Percentiles rank a stretch among this genome's conserved stretches.
Evolutionary conservation across 1,284 basidiomycete species (phyloP).

Genomic region (Lentinula novae-zelandiae): DNA sequence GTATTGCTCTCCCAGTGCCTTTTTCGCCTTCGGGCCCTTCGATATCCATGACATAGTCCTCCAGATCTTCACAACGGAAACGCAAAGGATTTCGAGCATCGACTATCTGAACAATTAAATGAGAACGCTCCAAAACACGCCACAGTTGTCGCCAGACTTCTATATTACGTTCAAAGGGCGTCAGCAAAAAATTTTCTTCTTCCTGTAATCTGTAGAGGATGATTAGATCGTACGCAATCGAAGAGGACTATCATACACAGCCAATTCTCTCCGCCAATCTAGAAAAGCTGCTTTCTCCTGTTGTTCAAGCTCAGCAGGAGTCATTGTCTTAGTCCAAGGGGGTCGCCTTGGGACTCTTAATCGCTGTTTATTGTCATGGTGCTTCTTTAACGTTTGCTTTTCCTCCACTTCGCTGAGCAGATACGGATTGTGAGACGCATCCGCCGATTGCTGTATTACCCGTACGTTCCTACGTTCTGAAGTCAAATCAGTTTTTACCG

Average conservation of each 20-base stretch:
- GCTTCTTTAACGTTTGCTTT: slow-evolving; percentile 66
- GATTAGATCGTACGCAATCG: slow-evolving; percentile 6
- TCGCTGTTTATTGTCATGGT: slow-evolving; percentile 67
- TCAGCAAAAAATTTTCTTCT: slow-evolving; percentile 76
- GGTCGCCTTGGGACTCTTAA: slow-evolving; percentile 85
- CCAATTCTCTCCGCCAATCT: slow-evolving; percentile 89
- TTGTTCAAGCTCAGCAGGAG: slow-evolving; percentile 73
- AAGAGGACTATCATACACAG: slow-evolving; percentile 51
- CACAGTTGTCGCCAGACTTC: slow-evolving; percentile 97
- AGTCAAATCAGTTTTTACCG: slow-evolving; percentile 11
- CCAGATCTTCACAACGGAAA: slow-evolving; percentile 92
- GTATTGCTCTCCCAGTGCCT: slow-evolving; percentile 69
- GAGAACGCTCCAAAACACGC: slow-evolving; percentile 92
- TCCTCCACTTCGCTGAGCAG: slow-evolving; percentile 86
- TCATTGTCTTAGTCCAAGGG: slow-evolving; percentile 80
- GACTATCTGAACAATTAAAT: slow-evolving; percentile 93
- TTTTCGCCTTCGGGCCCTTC: slow-evolving; percentile 75
- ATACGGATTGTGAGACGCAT: slow-evolving; percentile 77
- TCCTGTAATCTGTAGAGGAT: slow-evolving; percentile 64
- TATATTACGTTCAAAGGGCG: slow-evolving; percentile 93
- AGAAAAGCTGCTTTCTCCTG: slow-evolving; percentile 88
- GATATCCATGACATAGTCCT: slow-evolving; percentile 79
- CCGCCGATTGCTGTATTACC: slow-evolving; percentile 72
- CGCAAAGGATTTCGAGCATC: slow-evolving; percentile 90
- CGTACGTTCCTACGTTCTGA: slow-evolving; percentile 90